Base-by-base conservation (phyloP, 805 yeast genomes). In the Helenozyma baotianmanensis region DNA sequence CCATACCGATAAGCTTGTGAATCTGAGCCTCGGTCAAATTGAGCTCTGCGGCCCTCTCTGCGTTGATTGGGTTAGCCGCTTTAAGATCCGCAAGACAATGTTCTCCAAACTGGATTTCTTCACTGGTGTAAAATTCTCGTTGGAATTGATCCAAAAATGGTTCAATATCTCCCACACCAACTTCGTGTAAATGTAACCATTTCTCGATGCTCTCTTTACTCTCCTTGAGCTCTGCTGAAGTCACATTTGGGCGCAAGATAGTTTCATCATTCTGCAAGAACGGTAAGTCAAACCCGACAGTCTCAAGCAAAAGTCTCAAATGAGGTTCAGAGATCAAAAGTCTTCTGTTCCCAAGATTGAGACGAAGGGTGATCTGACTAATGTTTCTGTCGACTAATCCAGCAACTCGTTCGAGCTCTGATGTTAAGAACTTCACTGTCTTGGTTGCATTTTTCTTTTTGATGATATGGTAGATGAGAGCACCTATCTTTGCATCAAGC, bases 401-500 rank as follows among this genome's bases (percentile, higher is more conserved):
- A 1, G 54, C 42, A 7, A 69, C 46, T 9, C 52, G 41, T 25
- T 54, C 58, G 23, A 76, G 42, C 14, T 63, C 68, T 4, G 53
- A 46, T 3, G 60, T 49, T 11, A 77, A 39, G 68, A 73, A 67
- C n/a, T 64, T 64, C 11, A 81, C 49, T 4, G 68, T 45, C 0
- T 55, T 33, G 2, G 32, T 14, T 10, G 42, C 39, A 52, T 21
- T 48, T 50, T 39, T 69, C 67, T 14, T 69, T 77, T 36, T 68
- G 66, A 33, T 64, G 66, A 25, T 66, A 51, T 29, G 78, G 48
- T 6, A 72, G 4, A 78, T 71, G 25, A 76, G 45, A 12, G 78
- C 62, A 17, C 74, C 70, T 12, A 72, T 51, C 36, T 74, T 68
- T 30, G 72, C 75, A 25, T 76, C 78, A 10, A 62, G 42, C 35